phyloP scores from a whole-genome alignment of 2,329 filamentous ascomycete genomes.

The Colletotrichum australisinense region DNA sequence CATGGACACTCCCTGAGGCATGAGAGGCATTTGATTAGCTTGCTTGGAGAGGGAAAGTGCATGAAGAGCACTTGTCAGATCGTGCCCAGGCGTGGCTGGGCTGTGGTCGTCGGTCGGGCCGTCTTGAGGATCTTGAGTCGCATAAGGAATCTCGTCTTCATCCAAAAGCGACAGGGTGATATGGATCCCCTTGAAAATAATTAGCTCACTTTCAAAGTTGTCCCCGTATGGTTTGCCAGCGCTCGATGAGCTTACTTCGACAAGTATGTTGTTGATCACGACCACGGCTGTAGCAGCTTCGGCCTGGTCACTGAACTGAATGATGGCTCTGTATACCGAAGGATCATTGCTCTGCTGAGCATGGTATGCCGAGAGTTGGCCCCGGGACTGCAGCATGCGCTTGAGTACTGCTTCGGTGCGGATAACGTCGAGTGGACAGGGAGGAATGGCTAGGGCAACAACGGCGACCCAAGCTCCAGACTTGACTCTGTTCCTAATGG shows the following conservation, averaged over 20 bases:
- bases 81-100: not conserved
- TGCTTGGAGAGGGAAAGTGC: slow-evolving; percentile 17
- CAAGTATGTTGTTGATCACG: slow-evolving; percentile 17
- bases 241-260: slow-evolving; percentile 16
- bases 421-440: slow-evolving; percentile 1
- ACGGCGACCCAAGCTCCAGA: slow-evolving; percentile 15
- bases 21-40: not conserved
- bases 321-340: slow-evolving; percentile 16
- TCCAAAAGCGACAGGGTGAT: slow-evolving; percentile 23
- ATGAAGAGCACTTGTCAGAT: slow-evolving; percentile 27
- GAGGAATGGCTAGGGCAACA: slow-evolving; percentile 1
- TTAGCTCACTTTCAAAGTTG: not conserved
- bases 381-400: slow-evolving; percentile 23
- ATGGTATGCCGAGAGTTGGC: slow-evolving; percentile 18
- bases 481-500: not conserved
- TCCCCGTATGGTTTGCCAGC: too few species aligned
- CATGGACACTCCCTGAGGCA: not conserved
- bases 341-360: slow-evolving; percentile 5
- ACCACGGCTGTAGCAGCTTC: slow-evolving; percentile 12
- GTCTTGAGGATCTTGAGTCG: not conserved
- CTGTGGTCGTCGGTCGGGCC: not conserved
- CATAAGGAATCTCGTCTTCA: not conserved
- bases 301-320: slow-evolving; percentile 16
- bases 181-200: slow-evolving; percentile 3
- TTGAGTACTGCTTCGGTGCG: slow-evolving; percentile 16